Evolutionary conservation across 331 rosid genomes (phyloP).

Genomic region (Telfairia occidentalis): DNA sequence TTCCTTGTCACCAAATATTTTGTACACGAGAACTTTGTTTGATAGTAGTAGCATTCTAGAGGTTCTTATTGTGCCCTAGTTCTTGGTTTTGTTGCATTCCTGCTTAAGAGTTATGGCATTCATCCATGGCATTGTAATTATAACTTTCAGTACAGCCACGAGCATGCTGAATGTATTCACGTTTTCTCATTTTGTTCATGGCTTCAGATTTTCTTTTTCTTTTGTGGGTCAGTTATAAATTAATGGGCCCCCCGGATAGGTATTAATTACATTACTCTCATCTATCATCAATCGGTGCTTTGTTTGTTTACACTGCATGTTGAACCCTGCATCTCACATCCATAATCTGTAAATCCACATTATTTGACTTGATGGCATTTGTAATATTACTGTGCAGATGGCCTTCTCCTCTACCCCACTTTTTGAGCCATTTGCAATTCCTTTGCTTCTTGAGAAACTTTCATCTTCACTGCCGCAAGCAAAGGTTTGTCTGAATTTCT

Average conservation of each 20-base stretch:
- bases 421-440: slow-evolving; percentile 76
- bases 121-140: neutral
- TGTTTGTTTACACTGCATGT: neutral
- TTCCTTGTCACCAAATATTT: neutral
- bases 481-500: slow-evolving; percentile 52
- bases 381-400: slow-evolving; percentile 39
- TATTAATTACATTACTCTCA: neutral
- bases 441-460: slow-evolving; percentile 85
- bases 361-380: slow-evolving; percentile 12
- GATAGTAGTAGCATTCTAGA: neutral
- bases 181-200: neutral
- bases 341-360: neutral
- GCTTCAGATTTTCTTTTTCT: neutral
- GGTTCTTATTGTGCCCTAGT: neutral
- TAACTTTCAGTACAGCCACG: neutral
- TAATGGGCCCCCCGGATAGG: neutral
- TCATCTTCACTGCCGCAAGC: slow-evolving; percentile 66
- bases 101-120: neutral
- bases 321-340: neutral
- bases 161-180: neutral
- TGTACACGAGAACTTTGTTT: neutral
- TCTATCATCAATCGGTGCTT: neutral
- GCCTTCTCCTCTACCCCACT: slow-evolving; percentile 70
- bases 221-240: neutral
- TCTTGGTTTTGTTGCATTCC: neutral